Conservation (phyloP, 2,329 filamentous ascomycete species). For the Neurospora sp. region DNA sequence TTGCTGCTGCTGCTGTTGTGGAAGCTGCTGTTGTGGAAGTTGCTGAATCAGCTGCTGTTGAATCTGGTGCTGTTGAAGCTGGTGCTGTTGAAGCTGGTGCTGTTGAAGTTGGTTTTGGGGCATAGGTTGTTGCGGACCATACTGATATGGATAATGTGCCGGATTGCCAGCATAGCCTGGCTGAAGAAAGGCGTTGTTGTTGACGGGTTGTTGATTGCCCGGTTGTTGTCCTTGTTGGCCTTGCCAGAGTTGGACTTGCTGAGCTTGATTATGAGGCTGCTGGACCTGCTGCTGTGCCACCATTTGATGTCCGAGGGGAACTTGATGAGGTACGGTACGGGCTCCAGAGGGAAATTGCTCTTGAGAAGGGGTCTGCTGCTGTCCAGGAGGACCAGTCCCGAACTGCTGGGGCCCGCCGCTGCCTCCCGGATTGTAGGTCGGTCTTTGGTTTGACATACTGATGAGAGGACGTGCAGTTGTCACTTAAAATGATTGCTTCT, state of each 20-base stretch:
- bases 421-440: background rate
- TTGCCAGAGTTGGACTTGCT: background rate
- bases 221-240: background rate
- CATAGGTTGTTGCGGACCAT: background rate
- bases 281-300: background rate
- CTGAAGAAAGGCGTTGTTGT: background rate
- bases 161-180: background rate
- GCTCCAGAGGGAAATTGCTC: background rate
- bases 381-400: background rate
- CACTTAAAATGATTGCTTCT: background rate
- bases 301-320: background rate
- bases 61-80: background rate
- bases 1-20: too few relatives aligned
- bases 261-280: background rate
- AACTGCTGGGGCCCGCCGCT: background rate
- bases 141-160: background rate
- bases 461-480: background rate
- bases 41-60: background rate
- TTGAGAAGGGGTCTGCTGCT: background rate
- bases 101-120: background rate
- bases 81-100: background rate
- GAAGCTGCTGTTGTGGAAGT: background rate
- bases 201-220: background rate
- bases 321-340: background rate
- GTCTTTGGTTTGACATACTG: background rate